phyloP scores from a whole-genome alignment of 2,329 filamentous ascomycete species.

The Saccharata proteae region DNA sequence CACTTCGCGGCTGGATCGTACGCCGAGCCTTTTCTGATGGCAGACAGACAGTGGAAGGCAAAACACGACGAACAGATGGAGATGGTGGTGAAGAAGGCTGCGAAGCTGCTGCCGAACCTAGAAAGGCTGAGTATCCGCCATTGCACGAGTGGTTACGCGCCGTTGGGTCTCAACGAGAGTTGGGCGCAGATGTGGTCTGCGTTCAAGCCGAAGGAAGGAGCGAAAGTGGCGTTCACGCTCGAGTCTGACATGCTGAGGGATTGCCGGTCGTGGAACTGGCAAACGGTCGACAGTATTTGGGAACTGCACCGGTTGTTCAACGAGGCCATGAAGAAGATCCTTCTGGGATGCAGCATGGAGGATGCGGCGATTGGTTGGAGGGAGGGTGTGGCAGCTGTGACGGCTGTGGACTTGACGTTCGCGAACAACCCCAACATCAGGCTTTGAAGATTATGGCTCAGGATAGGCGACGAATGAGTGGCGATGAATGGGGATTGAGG shows the following conservation, averaged over 20 bases:
- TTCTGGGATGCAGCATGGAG: conserved; percentile 17
- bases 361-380: conserved; percentile 18
- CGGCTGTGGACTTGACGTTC: too few species aligned
- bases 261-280: conserved; percentile 9
- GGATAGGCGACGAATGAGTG: too few species aligned
- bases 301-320: conserved; percentile 19
- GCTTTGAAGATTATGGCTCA: too few species aligned
- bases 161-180: neutral
- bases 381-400: too few species aligned
- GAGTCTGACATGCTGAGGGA: neutral
- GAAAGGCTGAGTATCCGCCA: conserved; percentile 14
- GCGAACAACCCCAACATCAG: too few species aligned
- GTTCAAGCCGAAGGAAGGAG: neutral
- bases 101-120: conserved; percentile 14
- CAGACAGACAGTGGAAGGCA: conserved; percentile 14
- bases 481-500: too few species aligned
- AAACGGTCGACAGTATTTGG: too few species aligned
- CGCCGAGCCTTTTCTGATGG: conserved; percentile 11
- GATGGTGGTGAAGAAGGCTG: conserved; percentile 12
- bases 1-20: conserved; percentile 21
- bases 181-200: neutral
- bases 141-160: too few species aligned
- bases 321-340: conserved; percentile 14
- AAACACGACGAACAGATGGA: conserved; percentile 17
- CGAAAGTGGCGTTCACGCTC: neutral